Conservation (phyloP, 257 asterid genomes). For the Nicotiana knightiana region DNA sequence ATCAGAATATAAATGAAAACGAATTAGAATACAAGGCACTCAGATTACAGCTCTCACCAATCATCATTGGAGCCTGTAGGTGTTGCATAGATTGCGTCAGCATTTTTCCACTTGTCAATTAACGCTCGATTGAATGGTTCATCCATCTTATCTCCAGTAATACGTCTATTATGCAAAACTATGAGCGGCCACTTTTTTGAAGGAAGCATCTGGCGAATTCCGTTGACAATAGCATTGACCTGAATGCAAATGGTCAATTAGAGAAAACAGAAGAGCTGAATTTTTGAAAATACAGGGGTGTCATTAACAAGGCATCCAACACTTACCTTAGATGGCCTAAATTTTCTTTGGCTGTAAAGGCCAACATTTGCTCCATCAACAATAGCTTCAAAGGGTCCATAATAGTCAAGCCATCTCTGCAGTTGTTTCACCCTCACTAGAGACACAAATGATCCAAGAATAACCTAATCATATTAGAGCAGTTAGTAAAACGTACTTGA, state of each 20-base stretch:
- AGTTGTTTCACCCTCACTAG: constrained; percentile 23
- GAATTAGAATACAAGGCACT: not conserved
- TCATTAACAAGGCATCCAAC: constrained; percentile 8
- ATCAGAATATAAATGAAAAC: constrained; percentile 8
- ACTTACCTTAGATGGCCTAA: constrained; percentile 68
- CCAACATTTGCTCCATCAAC: constrained; percentile 89
- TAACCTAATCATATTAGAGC: not conserved
- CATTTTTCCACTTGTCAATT: constrained; percentile 68
- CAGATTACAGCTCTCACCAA: constrained; percentile 40
- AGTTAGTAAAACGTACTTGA: constrained; percentile 41
- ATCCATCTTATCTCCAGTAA: constrained; percentile 62
- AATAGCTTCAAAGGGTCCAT: constrained; percentile 90
- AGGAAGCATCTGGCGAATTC: constrained; percentile 75
- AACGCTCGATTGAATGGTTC: constrained; percentile 48
- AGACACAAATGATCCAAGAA: constrained; percentile 5
- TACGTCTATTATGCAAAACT: constrained; percentile 70
- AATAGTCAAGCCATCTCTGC: constrained; percentile 85
- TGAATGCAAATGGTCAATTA: constrained; percentile 14
- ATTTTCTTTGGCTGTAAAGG: constrained; percentile 59
- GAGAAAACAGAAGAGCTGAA: constrained; percentile 8
- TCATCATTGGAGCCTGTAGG: constrained; percentile 97
- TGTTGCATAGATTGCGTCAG: constrained; percentile 78
- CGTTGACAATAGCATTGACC: constrained; percentile 75
- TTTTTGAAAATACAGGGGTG: not conserved
- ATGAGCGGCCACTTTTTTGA: constrained; percentile 81